Conservation (phyloP, 2,329 filamentous ascomycete genomes). For the Didymella pinodella region DNA sequence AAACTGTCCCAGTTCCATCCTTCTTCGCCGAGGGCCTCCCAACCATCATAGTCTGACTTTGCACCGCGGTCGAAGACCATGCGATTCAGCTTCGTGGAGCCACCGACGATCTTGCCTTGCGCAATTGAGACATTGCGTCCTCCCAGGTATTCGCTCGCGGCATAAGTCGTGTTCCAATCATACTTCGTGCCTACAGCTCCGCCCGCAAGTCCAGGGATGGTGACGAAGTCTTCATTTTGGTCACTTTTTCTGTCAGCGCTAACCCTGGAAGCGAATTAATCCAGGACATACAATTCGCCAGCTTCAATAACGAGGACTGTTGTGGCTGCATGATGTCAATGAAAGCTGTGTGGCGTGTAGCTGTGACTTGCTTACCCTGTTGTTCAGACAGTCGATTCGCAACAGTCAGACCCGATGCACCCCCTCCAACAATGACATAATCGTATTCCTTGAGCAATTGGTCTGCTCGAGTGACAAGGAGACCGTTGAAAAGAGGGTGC, state of each 20-base stretch:
- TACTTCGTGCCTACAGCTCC: conserved; percentile 37
- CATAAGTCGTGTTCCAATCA: conserved; percentile 37
- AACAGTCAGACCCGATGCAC: conserved; percentile 38
- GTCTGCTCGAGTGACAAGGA: conserved; percentile 22
- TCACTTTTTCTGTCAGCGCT: conserved; percentile 17
- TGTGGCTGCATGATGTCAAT: conserved; percentile 18
- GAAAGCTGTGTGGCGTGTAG: neutral
- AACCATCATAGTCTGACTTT: conserved; percentile 43
- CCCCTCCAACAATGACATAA: conserved; percentile 40
- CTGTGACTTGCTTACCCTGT: conserved; percentile 15
- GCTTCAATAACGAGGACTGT: conserved; percentile 38
- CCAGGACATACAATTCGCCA: conserved; percentile 30
- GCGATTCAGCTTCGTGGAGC: conserved; percentile 51
- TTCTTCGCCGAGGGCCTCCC: conserved; percentile 36
- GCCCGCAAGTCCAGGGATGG: conserved; percentile 36
- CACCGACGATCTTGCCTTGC: conserved; percentile 35
- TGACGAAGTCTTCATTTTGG: conserved; percentile 32
- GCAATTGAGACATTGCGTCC: conserved; percentile 26
- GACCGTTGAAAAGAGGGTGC: conserved; percentile 30
- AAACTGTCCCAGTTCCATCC: conserved; percentile 42
- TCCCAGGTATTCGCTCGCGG: conserved; percentile 20
- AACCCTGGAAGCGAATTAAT: neutral
- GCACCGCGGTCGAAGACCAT: conserved; percentile 42
- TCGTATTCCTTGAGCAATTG: conserved; percentile 32
- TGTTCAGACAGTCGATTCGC: conserved; percentile 41